A percentile compares a stretch with the other conserved stretches of the same genome.
Evolutionary conservation across 805 yeast species (phyloP).

Genomic region (Saturnispora saitoi): DNA sequence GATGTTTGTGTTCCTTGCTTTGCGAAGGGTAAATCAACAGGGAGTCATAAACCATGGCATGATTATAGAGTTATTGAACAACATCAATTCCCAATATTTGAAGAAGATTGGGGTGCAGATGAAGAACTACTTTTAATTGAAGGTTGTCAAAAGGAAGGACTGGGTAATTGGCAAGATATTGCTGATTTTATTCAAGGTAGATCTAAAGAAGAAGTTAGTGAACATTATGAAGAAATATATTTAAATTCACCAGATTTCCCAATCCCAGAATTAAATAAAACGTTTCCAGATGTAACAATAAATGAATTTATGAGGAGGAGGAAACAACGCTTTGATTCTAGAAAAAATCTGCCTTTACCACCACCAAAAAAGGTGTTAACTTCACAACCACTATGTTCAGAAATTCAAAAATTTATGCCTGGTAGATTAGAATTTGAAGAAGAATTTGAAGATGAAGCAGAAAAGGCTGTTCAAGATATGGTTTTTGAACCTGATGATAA

Average conservation of each 20-base stretch:
- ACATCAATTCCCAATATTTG: constrained; percentile 87
- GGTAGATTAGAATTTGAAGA: constrained; percentile 95
- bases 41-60: constrained; percentile 89
- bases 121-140: constrained; percentile 84
- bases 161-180: constrained; percentile 98
- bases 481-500: constrained; percentile 90
- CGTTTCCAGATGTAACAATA: constrained; percentile 55
- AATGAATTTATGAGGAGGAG: constrained; percentile 61
- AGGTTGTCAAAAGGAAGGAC: constrained; percentile 84
- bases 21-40: constrained; percentile 71
- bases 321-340: constrained; percentile 61
- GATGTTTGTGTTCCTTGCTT: constrained; percentile 98
- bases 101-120: constrained; percentile 95
- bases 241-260: constrained; percentile 70
- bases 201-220: constrained; percentile 82
- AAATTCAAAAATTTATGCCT: constrained; percentile 97
- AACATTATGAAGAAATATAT: constrained; percentile 71
- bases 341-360: constrained; percentile 67
- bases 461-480: constrained; percentile 89
- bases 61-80: constrained; percentile 89
- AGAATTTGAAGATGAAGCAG: constrained; percentile 96
- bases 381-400: constrained; percentile 93
- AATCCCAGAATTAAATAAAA: constrained; percentile 73
- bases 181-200: constrained; percentile 93
- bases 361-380: constrained; percentile 86